A percentile compares a stretch with the other conserved stretches of the same genome.
phyloP scores from a whole-genome alignment of 2,329 filamentous ascomycete genomes.

The Cercospora citrullina region DNA sequence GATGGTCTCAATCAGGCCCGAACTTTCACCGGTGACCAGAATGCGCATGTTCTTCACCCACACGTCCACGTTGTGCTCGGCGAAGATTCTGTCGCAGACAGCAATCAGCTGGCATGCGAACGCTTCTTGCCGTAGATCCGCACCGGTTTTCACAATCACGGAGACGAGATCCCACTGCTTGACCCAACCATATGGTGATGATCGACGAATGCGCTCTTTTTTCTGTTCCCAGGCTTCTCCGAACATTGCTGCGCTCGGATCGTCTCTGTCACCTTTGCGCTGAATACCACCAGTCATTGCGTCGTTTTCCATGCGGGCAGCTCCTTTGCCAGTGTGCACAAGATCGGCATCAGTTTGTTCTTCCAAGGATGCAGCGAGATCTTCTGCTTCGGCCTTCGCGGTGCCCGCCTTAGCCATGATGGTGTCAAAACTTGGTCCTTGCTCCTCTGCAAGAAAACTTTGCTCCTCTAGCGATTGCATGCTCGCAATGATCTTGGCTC shows the following conservation, averaged over 20 bases:
- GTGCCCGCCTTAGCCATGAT: conserved; percentile 74
- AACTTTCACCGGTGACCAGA: conserved; percentile 79
- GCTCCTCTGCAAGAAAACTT: conserved; percentile 74
- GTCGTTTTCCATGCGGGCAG: conserved; percentile 85
- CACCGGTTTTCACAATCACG: conserved; percentile 84
- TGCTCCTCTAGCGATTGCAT: conserved; percentile 88
- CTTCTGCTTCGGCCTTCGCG: conserved; percentile 51
- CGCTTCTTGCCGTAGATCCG: conserved; percentile 74
- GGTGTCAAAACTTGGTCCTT: conserved; percentile 73
- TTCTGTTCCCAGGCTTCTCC: conserved; percentile 84
- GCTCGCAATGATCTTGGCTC: conserved; percentile 83
- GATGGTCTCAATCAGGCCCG: conserved; percentile 82
- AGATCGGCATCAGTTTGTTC: conserved; percentile 44
- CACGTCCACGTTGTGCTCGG: conserved; percentile 71
- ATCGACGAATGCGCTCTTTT: conserved; percentile 78
- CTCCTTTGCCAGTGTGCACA: conserved; percentile 67
- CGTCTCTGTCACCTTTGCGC: conserved; percentile 77
- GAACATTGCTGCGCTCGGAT: conserved; percentile 82
- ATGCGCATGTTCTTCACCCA: conserved; percentile 90
- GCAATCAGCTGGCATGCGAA: conserved; percentile 84
- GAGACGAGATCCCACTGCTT: conserved; percentile 86
- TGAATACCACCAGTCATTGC: conserved; percentile 82
- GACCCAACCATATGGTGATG: conserved; percentile 84
- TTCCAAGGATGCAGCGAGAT: conserved; percentile 44
- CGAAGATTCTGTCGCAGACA: conserved; percentile 79